Conservation (phyloP, 805 yeast genomes). For the Scheffersomyces ergatensis region DNA sequence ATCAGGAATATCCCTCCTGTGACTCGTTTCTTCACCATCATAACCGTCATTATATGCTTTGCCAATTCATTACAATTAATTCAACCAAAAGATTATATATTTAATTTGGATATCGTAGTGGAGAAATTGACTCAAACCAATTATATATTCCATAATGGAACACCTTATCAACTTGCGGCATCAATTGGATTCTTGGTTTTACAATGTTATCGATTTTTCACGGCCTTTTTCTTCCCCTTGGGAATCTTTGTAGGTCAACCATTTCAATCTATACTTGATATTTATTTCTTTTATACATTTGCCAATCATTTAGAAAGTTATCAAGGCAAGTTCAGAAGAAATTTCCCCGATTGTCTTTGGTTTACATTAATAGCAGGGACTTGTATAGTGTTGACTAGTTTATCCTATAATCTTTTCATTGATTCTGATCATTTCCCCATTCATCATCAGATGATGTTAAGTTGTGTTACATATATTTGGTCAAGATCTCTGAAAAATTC, state of each 20-base stretch:
- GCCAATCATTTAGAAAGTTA: conserved; percentile 52
- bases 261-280: conserved; percentile 38
- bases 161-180: conserved; percentile 1
- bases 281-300: conserved; percentile 56
- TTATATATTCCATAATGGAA: conserved; percentile 1
- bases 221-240: conserved; percentile 48
- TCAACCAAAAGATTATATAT: conserved; percentile 10
- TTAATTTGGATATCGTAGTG: conserved; percentile 9
- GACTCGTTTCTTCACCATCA: conserved; percentile 53
- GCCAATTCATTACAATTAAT: conserved; percentile 12
- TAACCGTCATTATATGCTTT: conserved; percentile 45
- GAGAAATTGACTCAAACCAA: conserved; percentile 5
- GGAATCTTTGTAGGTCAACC: conserved; percentile 23
- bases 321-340: conserved; percentile 43
- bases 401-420: conserved; percentile 23
- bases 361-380: conserved; percentile 51
- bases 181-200: conserved; percentile 15
- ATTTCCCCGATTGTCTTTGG: conserved; percentile 56
- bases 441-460: conserved; percentile 42
- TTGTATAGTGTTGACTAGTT: conserved; percentile 35
- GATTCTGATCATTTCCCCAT: conserved; percentile 11
- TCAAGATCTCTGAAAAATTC: conserved; percentile 54
- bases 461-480: conserved; percentile 63
- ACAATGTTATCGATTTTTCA: conserved; percentile 46
- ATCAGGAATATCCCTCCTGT: conserved; percentile 53